Conservation (phyloP, 2,329 filamentous ascomycete species). For the Venturia effusa region DNA sequence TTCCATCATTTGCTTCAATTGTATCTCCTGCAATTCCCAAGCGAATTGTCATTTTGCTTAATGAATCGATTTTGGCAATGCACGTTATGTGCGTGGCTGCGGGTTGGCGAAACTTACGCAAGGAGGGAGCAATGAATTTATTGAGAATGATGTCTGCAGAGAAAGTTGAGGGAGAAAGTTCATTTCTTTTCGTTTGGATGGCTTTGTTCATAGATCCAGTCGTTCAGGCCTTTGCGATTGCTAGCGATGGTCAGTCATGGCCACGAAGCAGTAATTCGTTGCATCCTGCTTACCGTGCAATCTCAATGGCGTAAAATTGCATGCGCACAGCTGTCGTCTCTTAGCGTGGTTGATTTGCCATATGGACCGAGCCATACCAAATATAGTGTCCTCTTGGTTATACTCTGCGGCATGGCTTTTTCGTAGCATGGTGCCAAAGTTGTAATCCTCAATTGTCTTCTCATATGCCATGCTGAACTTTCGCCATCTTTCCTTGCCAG, state of each 20-base stretch:
- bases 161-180: background rate
- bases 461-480: conserved; percentile 91
- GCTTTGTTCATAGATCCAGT: conserved; percentile 89
- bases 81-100: background rate
- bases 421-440: conserved; percentile 91
- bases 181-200: conserved; percentile 45
- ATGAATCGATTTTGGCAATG: background rate
- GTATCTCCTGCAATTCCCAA: background rate
- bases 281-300: conserved; percentile 44
- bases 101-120: background rate
- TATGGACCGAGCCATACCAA: conserved; percentile 47
- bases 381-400: conserved; percentile 80
- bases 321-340: conserved; percentile 50
- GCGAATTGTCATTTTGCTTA: background rate
- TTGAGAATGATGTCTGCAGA: background rate
- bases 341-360: background rate
- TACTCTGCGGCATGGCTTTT: conserved; percentile 72
- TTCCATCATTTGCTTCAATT: background rate
- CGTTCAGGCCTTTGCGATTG: conserved; percentile 82
- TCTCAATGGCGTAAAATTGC: conserved; percentile 76
- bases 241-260: conserved; percentile 27
- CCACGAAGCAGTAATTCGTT: conserved; percentile 8
- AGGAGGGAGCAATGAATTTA: background rate
- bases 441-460: conserved; percentile 92
- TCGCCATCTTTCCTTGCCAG: conserved; percentile 88